These are phyloP conservation scores for Metschnikowia cerradonensis DNA, from an alignment of 805 yeast genomes.

Conservation along the genomic window DNA sequence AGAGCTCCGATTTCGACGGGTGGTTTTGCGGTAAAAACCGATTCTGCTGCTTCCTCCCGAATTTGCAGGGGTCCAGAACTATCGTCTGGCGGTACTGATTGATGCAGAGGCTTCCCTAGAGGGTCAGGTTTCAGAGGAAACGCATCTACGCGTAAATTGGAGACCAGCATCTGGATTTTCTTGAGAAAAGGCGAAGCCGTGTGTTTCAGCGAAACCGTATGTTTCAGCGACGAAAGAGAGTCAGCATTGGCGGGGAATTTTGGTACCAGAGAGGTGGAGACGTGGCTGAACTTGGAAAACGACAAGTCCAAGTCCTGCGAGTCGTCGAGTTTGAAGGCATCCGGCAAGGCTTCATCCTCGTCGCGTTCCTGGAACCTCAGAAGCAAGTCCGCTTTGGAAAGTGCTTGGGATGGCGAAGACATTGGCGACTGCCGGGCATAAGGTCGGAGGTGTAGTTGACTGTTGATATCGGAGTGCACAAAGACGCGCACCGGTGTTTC, in stretches of 20 bases:
- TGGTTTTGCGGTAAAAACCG: too few species aligned
- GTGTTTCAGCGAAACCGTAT: background rate
- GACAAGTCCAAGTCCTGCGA: conserved; percentile 28
- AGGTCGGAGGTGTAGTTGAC: background rate
- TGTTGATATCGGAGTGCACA: conserved; percentile 7
- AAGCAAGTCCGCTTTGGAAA: conserved; percentile 10
- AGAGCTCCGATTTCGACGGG: background rate
- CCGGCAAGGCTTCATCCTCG: conserved; percentile 17
- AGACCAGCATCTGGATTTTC: conserved; percentile 21
- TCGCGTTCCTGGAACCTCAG: conserved; percentile 11
- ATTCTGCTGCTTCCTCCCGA: too few species aligned
- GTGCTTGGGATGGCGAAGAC: background rate
- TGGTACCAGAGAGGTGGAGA: conserved; percentile 18
- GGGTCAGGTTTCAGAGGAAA: conserved; percentile 1
- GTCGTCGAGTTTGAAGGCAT: conserved; percentile 28
- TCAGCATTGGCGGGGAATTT: background rate
- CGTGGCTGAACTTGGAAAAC: conserved; percentile 35
- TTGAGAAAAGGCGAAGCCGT: conserved; percentile 27
- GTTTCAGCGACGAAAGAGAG: background rate
- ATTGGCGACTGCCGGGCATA: background rate
- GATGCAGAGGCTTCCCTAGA: background rate
- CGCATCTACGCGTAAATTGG: conserved; percentile 9
- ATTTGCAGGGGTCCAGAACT: too few species aligned
- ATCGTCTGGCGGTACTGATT: too few species aligned
- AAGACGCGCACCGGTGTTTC: background rate